Evolutionary conservation across 176 grass and related monocot species (phyloP), one percentile per base, ranked within the genome.

Genomic region (Pontederia crassipes): DNA sequence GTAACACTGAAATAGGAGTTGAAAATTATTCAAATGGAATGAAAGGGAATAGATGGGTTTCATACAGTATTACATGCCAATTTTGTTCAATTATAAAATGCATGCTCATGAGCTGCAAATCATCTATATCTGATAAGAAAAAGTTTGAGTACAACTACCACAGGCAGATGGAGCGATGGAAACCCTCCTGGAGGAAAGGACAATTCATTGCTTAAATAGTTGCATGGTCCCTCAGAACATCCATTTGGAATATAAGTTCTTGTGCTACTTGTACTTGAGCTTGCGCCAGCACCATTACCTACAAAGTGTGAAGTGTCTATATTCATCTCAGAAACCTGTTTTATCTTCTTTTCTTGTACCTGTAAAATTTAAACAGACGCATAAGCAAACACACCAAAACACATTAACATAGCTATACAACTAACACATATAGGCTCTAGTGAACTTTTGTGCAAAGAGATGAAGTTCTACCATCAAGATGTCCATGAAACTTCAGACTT

Each of bases 301-400:
- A 15, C 58, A 72, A 65, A 67, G 71, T 78, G 74, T 86, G 77
- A 77, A 83, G 54, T 49, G 60, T 70, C 62, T 72, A 89, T 61
- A 83, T 93, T 98, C 85, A 83, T 86, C 72, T 86, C 82, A 20
- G 74, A 78, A 49, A 98, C 64, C 70, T 82, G 88, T 71, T 98
- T 98, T 20, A 98, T 65, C 77, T 98, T 98, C 79, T 93, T 98
- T 79, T 98, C 94, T 93, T 93, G 88, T 53, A 93, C 94, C 94
- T 98, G 77, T 81, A 14, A 58, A 65, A 53, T 54, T 20, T 15
- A 61, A 46, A 74, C 35, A 55, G 46, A 45, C 78, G 60, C 14
- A 76, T 71, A 66, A 27, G 27, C 60, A 60, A 14, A 70, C 17
- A 64, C 64, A 60, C 12, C 16, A 29, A 1, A 16, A 6, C 4